Evolutionary conservation across 148 eudicot species (phyloP).

Genomic region (Fallopia convolvulus): DNA sequence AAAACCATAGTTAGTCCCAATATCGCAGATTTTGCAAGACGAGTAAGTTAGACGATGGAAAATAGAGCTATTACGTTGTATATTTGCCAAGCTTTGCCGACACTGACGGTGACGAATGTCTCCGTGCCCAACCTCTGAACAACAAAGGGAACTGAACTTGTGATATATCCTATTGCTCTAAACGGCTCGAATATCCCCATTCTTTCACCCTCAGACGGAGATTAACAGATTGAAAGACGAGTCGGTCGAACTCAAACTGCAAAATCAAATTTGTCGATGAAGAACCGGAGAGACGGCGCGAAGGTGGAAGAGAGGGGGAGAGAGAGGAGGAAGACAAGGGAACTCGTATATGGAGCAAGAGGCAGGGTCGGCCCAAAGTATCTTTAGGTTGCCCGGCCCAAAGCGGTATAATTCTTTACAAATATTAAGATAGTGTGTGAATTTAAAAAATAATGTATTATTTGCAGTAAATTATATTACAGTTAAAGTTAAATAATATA

Average conservation of each 20-base stretch:
- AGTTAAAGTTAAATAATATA: no score
- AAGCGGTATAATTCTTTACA: no score
- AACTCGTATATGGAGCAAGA: neutral
- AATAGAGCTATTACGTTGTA: conserved; percentile 45
- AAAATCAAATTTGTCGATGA: neutral
- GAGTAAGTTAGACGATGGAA: neutral
- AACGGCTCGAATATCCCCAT: conserved; percentile 97
- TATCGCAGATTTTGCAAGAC: neutral
- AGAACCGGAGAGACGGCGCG: conserved; percentile 3
- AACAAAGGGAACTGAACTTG: conserved; percentile 68
- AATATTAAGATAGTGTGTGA: no score
- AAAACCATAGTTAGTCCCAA: neutral
- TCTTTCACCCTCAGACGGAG: neutral
- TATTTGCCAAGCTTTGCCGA: conserved; percentile 94
- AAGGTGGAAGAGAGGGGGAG: neutral
- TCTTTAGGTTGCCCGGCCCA: no score
- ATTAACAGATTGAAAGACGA: neutral
- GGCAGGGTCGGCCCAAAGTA: no score
- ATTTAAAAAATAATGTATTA: no score
- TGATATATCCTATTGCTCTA: conserved; percentile 89
- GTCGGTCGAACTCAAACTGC: neutral
- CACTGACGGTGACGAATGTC: conserved; percentile 90
- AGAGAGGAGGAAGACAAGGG: neutral
- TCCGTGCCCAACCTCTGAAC: conserved; percentile 80
- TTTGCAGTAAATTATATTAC: no score